Base-by-base conservation (phyloP, 1,139 yeast genomes). In the Candida tropicalis region DNA sequence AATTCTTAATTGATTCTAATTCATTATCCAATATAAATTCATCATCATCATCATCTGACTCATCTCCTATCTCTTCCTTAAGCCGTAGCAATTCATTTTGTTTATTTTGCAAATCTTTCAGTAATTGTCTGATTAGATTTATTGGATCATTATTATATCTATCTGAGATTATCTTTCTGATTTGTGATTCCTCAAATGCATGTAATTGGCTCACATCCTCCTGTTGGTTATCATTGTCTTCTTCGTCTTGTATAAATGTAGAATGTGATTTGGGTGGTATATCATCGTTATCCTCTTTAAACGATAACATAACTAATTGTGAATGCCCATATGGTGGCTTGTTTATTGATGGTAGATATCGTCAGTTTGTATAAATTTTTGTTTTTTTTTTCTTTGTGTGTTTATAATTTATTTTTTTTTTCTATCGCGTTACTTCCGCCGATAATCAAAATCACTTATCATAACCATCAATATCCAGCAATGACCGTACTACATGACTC, bases 71-170 rank as follows among this genome's bases (percentile, higher is more conserved):
- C n/a, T n/a, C 15, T 18, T 31, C 15, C 11, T 18, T 31, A 2
- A 31, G 66, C 16, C 77, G 62, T 28, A 71, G 51, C 28, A 73
- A 60, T 49, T 77, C 81, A 2, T 75, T 65, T 46, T 79, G 82
- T 35, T 78, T 67, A 32, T 66, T 63, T 0, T 80, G 76, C 44
- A 79, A 55, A 47, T 79, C 83, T 0, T 66, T 52, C 0, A 81
- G 75, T 23, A 79, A 58, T 52, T 77, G 83, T 28, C 74, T 63
- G 4, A 78, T 67, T 22, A 78, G 65, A 2, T 60, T 57, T 5
- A 66, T 57, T 0, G 78, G 68, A 17, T 81, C 79, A 43, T 68
- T 54, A 35, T 55, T 51, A 45, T 62, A 66, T 45, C 64, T 64
- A n/a, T 60, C 42, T 11, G 48, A 45, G 4, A 66, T 50, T 10